Conservation (phyloP, 176 grass and related monocot genomes). For the Cocos nucifera region DNA sequence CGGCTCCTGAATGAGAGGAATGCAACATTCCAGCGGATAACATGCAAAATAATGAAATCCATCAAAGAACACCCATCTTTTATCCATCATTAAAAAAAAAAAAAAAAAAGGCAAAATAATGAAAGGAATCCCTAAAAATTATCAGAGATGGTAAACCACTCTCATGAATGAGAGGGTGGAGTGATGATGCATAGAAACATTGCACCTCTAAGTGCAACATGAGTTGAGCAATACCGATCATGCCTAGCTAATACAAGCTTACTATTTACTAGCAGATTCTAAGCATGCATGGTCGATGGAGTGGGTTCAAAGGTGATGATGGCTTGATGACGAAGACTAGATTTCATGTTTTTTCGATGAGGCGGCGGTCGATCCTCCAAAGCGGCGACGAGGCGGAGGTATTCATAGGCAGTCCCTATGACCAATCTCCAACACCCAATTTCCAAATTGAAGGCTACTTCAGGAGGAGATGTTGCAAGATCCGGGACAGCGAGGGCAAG, state of each 20-base stretch:
- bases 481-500: constrained; percentile 31
- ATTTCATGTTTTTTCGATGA: constrained; percentile 49
- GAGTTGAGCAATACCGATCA: no score
- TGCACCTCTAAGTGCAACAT: no score
- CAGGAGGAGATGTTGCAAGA: constrained; percentile 55
- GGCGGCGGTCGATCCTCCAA: constrained; percentile 37
- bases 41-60: no score
- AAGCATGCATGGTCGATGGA: constrained; percentile 77
- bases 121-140: no score
- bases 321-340: constrained; percentile 12
- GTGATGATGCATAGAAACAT: no score
- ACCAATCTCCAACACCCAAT: background rate
- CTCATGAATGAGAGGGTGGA: no score
- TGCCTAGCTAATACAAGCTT: background rate
- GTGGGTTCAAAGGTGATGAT: constrained; percentile 42
- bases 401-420: constrained; percentile 19
- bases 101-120: no score
- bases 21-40: no score
- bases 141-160: no score
- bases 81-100: no score
- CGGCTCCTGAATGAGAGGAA: no score
- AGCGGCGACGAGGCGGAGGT: constrained; percentile 50
- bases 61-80: no score
- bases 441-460: constrained; percentile 51
- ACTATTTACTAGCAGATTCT: constrained; percentile 35